phyloP scores from a whole-genome alignment of 2,329 filamentous ascomycete species.

The Calonectria multiphialidica region DNA sequence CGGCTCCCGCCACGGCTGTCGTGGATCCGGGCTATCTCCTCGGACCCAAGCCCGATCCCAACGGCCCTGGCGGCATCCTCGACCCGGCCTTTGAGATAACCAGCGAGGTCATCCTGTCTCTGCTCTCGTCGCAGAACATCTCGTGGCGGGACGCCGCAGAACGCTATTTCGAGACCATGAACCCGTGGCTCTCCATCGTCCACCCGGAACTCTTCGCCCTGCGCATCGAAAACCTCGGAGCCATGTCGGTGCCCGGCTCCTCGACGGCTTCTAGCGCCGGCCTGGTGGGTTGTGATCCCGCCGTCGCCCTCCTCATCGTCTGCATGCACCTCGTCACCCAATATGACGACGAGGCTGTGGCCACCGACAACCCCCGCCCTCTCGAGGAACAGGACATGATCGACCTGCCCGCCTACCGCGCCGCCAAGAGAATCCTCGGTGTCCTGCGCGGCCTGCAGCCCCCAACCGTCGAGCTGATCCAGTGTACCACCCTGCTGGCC shows the following conservation, averaged over 20 bases:
- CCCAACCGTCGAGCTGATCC: constrained; percentile 54
- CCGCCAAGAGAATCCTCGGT: constrained; percentile 53
- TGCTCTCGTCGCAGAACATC: constrained; percentile 49
- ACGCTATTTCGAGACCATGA: constrained; percentile 55
- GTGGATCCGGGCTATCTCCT: constrained; percentile 46
- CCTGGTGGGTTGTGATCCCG: constrained; percentile 38
- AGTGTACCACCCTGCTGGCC: constrained; percentile 55
- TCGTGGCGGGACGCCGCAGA: constrained; percentile 53
- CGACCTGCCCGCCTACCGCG: constrained; percentile 52
- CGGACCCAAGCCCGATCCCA: constrained; percentile 38
- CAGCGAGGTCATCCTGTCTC: constrained; percentile 52
- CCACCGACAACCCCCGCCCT: constrained; percentile 33
- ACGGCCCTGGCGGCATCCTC: constrained; percentile 41
- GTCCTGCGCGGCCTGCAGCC: constrained; percentile 50
- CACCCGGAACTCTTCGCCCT: constrained; percentile 54
- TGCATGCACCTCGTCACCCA: constrained; percentile 57
- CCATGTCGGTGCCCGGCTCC: constrained; percentile 11
- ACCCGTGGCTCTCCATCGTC: constrained; percentile 56
- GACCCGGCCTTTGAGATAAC: constrained; percentile 50
- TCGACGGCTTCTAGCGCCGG: background rate
- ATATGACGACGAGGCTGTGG: constrained; percentile 51
- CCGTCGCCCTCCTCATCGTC: constrained; percentile 54
- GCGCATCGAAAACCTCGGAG: constrained; percentile 36
- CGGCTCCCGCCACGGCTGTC: constrained; percentile 48
- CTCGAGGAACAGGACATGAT: constrained; percentile 54